phyloP scores from a whole-genome alignment of 2,329 filamentous ascomycete genomes.

The Colletotrichum limetticola region DNA sequence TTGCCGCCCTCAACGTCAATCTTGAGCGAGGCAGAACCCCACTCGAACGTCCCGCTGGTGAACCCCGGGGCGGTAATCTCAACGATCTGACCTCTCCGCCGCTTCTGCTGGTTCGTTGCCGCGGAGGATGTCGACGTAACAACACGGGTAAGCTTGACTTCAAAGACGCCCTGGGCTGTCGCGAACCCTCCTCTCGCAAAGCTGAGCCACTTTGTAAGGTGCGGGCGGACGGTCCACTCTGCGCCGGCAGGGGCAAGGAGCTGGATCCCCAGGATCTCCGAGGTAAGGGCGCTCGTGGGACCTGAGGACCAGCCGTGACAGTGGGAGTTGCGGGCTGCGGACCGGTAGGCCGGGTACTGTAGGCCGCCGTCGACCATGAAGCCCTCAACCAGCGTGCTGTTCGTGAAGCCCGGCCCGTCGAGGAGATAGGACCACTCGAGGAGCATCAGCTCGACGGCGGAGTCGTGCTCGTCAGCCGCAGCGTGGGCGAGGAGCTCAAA shows the following conservation, averaged over 20 bases:
- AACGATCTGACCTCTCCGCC: slow-evolving; percentile 25
- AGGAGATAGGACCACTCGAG: slow-evolving; percentile 53
- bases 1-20: slow-evolving; percentile 31
- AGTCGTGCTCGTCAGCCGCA: slow-evolving; percentile 46
- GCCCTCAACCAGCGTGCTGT: slow-evolving; percentile 54
- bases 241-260: slow-evolving; percentile 40
- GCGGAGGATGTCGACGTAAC: slow-evolving; percentile 23
- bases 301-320: slow-evolving; percentile 50
- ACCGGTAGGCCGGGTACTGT: slow-evolving; percentile 46
- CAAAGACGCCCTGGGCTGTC: slow-evolving; percentile 45
- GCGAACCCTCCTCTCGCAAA: slow-evolving; percentile 50
- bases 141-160: slow-evolving; percentile 42
- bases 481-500: slow-evolving; percentile 50
- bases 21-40: slow-evolving; percentile 25
- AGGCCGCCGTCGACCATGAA: slow-evolving; percentile 49
- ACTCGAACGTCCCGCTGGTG: slow-evolving; percentile 36
- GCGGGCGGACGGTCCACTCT: slow-evolving; percentile 42
- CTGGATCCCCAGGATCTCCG: slow-evolving; percentile 43
- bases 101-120: slow-evolving; percentile 7
- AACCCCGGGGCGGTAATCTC: slow-evolving; percentile 33
- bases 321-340: slow-evolving; percentile 44
- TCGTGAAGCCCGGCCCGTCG: slow-evolving; percentile 50
- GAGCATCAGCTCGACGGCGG: slow-evolving; percentile 54
- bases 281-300: slow-evolving; percentile 45
- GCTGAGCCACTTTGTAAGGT: slow-evolving; percentile 45